phyloP scores from a whole-genome alignment of 345 rosid species.

The Reutealis trisperma region DNA sequence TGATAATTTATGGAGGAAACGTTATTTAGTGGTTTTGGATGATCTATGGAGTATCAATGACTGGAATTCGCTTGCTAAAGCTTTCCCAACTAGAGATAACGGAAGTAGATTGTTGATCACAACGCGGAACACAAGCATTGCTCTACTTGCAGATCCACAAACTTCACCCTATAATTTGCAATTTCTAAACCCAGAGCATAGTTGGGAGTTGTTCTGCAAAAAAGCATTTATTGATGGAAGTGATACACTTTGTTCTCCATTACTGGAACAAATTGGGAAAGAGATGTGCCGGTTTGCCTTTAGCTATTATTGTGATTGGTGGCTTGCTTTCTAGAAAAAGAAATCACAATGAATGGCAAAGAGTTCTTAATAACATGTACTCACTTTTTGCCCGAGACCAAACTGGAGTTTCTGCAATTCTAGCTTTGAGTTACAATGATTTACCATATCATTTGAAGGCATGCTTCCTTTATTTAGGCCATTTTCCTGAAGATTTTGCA shows the following conservation, averaged over 20 bases:
- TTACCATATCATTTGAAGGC: slow-evolving; percentile 33
- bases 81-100: slow-evolving; percentile 21
- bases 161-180: slow-evolving; percentile 16
- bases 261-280: slow-evolving; percentile 26
- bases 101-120: slow-evolving; percentile 34
- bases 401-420: slow-evolving; percentile 26
- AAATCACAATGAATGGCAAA: slow-evolving; percentile 28
- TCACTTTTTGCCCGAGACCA: slow-evolving; percentile 24
- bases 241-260: slow-evolving; percentile 15
- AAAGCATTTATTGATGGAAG: slow-evolving; percentile 16
- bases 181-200: slow-evolving; percentile 19
- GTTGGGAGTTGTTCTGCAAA: slow-evolving; percentile 33
- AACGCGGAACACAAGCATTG: slow-evolving; percentile 25
- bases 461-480: slow-evolving; percentile 32
- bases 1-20: slow-evolving; percentile 13
- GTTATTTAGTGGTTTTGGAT: slow-evolving; percentile 32
- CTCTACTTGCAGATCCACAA: slow-evolving; percentile 21
- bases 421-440: slow-evolving; percentile 35
- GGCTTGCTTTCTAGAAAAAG: slow-evolving; percentile 31
- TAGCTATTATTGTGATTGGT: slow-evolving; percentile 34
- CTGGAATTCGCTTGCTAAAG: slow-evolving; percentile 27
- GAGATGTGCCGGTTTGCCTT: slow-evolving; percentile 35
- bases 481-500: slow-evolving; percentile 30
- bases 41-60: slow-evolving; percentile 27
- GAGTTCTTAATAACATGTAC: slow-evolving; percentile 25